Evolutionary conservation across 2,329 filamentous ascomycete genomes (phyloP).

Genomic region (Fusarium xylarioides): DNA sequence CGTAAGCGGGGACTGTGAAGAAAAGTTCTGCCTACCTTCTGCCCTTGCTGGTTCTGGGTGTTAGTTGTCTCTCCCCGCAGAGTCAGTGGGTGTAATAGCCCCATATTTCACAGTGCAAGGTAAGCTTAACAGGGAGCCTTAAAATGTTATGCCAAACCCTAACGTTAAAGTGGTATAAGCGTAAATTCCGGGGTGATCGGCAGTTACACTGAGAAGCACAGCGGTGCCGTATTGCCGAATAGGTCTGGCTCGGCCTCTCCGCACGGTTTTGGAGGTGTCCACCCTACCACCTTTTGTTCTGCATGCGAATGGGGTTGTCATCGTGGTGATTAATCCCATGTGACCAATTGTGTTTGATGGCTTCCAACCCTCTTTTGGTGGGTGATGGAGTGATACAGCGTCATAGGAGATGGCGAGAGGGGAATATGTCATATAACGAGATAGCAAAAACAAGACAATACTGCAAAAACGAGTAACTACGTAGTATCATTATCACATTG

Average conservation of each 20-base stretch:
- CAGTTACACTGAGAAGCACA: slow-evolving; percentile 4
- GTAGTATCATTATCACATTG: not conserved
- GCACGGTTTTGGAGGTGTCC: slow-evolving; percentile 13
- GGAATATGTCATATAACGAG: not conserved
- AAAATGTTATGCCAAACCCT: slow-evolving; percentile 10
- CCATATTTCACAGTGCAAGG: slow-evolving; percentile 24
- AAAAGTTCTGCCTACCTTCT: not conserved
- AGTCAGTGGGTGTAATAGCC: not conserved
- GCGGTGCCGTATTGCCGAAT: slow-evolving; percentile 35
- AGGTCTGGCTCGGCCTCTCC: slow-evolving; percentile 29
- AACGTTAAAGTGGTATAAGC: slow-evolving; percentile 25
- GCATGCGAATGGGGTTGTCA: not conserved
- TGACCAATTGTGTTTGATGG: slow-evolving; percentile 5
- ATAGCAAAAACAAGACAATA: not conserved
- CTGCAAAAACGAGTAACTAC: not conserved
- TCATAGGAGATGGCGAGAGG: not conserved
- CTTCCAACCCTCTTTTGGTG: not conserved
- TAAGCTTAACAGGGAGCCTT: slow-evolving; percentile 28
- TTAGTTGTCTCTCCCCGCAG: not conserved
- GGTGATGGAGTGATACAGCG: slow-evolving; percentile 1
- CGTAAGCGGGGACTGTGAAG: not conserved
- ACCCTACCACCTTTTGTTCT: slow-evolving; percentile 5
- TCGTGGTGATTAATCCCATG: not conserved
- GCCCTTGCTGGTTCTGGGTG: not conserved
- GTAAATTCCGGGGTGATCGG: slow-evolving; percentile 25